Conservation (phyloP, 2,329 filamentous ascomycete species). For the Lecanosticta acicola region DNA sequence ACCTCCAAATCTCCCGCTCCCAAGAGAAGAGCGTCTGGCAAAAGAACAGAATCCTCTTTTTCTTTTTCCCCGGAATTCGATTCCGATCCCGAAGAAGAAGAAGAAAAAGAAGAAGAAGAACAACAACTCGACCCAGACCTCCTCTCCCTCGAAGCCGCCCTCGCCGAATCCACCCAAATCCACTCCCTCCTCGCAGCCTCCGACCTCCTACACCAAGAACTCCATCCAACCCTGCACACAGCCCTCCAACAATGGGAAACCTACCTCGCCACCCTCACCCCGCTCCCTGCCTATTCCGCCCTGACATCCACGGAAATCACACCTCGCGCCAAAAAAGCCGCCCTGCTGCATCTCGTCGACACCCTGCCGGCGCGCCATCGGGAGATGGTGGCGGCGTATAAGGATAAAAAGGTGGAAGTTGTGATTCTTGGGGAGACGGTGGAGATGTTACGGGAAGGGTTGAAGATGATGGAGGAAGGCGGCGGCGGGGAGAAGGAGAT, state of each 20-base stretch:
- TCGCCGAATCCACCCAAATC: neutral
- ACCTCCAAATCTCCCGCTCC: no score
- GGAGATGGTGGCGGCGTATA: slow-evolving; percentile 10
- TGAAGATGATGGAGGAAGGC: slow-evolving; percentile 2
- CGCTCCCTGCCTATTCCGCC: neutral
- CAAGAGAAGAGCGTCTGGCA: no score
- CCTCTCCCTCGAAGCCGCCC: neutral
- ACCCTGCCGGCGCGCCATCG: slow-evolving; percentile 11
- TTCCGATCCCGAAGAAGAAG: neutral
- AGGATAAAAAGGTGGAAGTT: neutral
- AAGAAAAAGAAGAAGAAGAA: neutral
- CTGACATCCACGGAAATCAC: neutral
- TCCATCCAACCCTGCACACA: neutral
- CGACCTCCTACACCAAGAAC: neutral
- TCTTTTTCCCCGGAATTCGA: neutral
- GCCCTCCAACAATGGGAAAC: neutral
- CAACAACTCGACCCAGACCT: neutral
- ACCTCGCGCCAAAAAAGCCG: neutral
- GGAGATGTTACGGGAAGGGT: slow-evolving; percentile 3
- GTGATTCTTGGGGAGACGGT: neutral
- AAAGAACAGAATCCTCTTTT: neutral
- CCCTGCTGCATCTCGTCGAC: slow-evolving; percentile 12
- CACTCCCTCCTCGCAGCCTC: neutral
- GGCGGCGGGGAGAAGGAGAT: slow-evolving; percentile 5
- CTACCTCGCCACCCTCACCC: neutral